Evolutionary conservation across 768 basidiomycete species (phyloP).

Genomic region (Serendipita sp.): DNA sequence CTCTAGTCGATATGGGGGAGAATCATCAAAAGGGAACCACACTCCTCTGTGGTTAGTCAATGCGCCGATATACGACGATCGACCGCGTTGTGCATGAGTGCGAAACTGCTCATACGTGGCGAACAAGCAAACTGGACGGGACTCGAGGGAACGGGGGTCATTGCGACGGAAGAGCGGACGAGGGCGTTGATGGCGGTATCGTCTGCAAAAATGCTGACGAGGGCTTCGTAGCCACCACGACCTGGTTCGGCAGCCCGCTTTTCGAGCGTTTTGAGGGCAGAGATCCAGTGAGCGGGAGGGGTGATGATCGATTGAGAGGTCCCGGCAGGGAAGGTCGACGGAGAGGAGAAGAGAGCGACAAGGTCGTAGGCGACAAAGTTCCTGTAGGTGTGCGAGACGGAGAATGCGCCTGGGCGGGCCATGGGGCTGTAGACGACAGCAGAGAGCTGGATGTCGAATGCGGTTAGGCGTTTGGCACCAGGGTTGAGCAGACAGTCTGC

Average conservation of each 20-base stretch:
- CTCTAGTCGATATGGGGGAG: too few species aligned
- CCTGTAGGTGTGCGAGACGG: neutral
- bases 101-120: neutral
- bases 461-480: neutral
- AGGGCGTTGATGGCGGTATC: neutral
- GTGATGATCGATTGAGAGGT: neutral
- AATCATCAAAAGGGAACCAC: too few species aligned
- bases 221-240: neutral
- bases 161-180: neutral
- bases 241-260: neutral
- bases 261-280: neutral
- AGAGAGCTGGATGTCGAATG: neutral
- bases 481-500: neutral
- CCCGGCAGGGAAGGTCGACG: neutral
- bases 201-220: neutral
- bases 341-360: neutral
- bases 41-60: neutral
- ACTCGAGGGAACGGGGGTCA: neutral
- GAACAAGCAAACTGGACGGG: neutral
- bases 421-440: neutral
- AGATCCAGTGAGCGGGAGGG: neutral
- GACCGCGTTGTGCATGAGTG: neutral
- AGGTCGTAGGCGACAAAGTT: conserved; percentile 1
- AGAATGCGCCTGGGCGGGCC: neutral
- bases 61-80: neutral